phyloP scores from a whole-genome alignment of 768 basidiomycete genomes.

The Mycena crocata region DNA sequence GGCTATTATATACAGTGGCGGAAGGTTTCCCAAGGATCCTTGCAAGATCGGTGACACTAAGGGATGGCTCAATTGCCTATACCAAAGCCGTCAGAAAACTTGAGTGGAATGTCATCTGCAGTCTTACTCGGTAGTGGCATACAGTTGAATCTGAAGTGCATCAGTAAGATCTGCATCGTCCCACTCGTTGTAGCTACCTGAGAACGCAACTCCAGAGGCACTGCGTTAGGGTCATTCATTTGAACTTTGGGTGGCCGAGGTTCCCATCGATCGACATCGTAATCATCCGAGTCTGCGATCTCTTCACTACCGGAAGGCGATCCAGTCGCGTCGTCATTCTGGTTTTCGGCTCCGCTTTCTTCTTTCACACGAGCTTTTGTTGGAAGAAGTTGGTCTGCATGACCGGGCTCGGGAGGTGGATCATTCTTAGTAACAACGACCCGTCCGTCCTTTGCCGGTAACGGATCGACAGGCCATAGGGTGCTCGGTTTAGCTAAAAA shows the following conservation, averaged over 20 bases:
- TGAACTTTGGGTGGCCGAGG: constrained; percentile 68
- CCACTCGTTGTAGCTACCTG: no score
- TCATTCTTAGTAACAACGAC: constrained; percentile 51
- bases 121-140: constrained; percentile 76
- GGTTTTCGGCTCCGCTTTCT: constrained; percentile 7
- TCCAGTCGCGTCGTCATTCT: background rate
- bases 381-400: constrained; percentile 60
- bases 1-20: constrained; percentile 78
- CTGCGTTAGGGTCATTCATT: constrained; percentile 57
- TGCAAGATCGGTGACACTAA: constrained; percentile 79
- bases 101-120: no score
- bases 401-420: constrained; percentile 60
- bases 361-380: constrained; percentile 40
- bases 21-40: constrained; percentile 80
- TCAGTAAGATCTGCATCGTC: no score
- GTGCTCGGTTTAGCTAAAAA: constrained; percentile 71
- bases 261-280: constrained; percentile 55
- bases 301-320: background rate
- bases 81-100: background rate
- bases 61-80: constrained; percentile 71
- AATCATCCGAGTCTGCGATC: constrained; percentile 28
- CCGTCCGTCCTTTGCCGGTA: constrained; percentile 47
- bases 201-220: constrained; percentile 61
- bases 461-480: constrained; percentile 65
- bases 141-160: constrained; percentile 87